A percentile compares a stretch with the other conserved stretches of the same genome.
Evolutionary conservation across 2,329 filamentous ascomycete species (phyloP).

Genomic region (Fusarium aywerte): DNA sequence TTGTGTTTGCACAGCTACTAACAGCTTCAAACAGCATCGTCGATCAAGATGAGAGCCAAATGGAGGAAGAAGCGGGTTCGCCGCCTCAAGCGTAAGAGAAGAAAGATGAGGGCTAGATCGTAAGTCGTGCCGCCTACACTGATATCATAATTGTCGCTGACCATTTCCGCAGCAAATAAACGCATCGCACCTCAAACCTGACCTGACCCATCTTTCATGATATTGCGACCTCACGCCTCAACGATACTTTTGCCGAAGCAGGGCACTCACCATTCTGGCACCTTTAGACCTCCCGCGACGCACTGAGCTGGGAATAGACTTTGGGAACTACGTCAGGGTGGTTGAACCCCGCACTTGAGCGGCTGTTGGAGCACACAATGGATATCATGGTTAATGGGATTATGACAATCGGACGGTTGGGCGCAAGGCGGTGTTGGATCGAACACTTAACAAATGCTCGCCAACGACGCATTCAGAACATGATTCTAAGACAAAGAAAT

Average conservation of each 20-base stretch:
- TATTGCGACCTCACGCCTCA: slow-evolving; percentile 50
- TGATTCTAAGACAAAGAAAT: slow-evolving; percentile 45
- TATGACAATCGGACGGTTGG: slow-evolving; percentile 50
- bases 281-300: slow-evolving; percentile 37
- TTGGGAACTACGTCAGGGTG: slow-evolving; percentile 45
- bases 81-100: slow-evolving; percentile 99
- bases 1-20: slow-evolving; percentile 32
- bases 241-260: slow-evolving; percentile 44
- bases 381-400: slow-evolving; percentile 46
- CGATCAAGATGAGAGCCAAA: slow-evolving; percentile 87
- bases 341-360: slow-evolving; percentile 46
- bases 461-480: slow-evolving; percentile 42
- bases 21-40: slow-evolving; percentile 45
- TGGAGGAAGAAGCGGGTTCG: slow-evolving; percentile 99
- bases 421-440: slow-evolving; percentile 48
- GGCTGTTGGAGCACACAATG: slow-evolving; percentile 46
- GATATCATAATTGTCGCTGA: slow-evolving; percentile 45
- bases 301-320: slow-evolving; percentile 44
- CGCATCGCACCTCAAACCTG: slow-evolving; percentile 69
- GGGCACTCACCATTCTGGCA: slow-evolving; percentile 36
- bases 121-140: slow-evolving; percentile 63
- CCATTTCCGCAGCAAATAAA: slow-evolving; percentile 70
- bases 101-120: slow-evolving; percentile 99
- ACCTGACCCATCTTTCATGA: slow-evolving; percentile 60
- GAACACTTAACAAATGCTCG: slow-evolving; percentile 45